phyloP scores from a whole-genome alignment of 2,329 filamentous ascomycete species.

The Alternaria sp. region DNA sequence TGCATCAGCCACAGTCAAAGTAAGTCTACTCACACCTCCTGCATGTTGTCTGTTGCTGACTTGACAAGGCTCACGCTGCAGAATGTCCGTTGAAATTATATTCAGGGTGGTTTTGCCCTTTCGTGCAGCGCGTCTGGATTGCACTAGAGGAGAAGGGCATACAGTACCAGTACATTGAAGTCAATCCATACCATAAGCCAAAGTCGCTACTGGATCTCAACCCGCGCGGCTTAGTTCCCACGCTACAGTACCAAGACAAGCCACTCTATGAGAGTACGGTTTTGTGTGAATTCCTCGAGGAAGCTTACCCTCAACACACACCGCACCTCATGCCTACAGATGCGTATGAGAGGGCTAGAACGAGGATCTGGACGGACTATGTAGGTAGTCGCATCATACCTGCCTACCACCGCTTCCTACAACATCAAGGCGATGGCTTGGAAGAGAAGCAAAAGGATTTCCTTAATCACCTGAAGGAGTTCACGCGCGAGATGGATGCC shows the following conservation, averaged over 20 bases:
- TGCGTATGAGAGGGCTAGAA: constrained; percentile 70
- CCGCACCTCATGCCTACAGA: constrained; percentile 66
- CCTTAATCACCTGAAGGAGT: constrained; percentile 64
- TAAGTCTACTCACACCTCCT: constrained; percentile 1
- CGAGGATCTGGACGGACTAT: constrained; percentile 78
- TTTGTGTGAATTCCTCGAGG: constrained; percentile 78
- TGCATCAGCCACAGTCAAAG: constrained; percentile 42
- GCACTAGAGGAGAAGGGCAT: constrained; percentile 81
- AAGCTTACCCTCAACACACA: constrained; percentile 65
- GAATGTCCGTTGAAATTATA: constrained; percentile 70
- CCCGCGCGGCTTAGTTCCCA: constrained; percentile 78
- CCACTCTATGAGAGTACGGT: constrained; percentile 77
- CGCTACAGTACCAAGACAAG: constrained; percentile 64
- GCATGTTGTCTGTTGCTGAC: neutral
- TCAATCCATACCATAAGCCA: constrained; percentile 81
- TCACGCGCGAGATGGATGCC: constrained; percentile 68
- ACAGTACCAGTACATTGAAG: constrained; percentile 85
- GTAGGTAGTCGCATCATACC: constrained; percentile 72
- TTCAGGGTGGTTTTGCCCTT: constrained; percentile 82
- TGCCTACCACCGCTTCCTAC: constrained; percentile 69
- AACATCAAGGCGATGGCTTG: constrained; percentile 49
- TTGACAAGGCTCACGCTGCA: constrained; percentile 36
- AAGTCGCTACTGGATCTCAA: constrained; percentile 75
- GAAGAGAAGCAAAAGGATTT: constrained; percentile 67
- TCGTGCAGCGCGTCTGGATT: constrained; percentile 90